Conservation (phyloP, 495 filamentous ascomycete species). For the Jackrogersella multiformis region DNA sequence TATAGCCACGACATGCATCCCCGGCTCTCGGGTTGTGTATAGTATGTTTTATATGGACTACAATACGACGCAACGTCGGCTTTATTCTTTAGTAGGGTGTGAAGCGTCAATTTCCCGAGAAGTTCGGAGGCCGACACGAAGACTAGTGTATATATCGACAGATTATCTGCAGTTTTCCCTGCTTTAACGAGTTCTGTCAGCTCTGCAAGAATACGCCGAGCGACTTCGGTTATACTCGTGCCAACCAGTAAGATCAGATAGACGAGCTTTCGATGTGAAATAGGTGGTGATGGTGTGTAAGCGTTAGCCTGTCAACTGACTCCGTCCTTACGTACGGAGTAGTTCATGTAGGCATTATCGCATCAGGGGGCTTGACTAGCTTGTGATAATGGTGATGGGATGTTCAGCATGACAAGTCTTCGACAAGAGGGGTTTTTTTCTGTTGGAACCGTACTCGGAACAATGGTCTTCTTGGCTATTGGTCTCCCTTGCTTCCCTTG, state of each 20-base stretch:
- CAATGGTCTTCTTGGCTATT: constrained; percentile 18
- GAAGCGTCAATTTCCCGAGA: constrained; percentile 30
- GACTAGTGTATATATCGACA: constrained; percentile 28
- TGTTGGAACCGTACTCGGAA: constrained; percentile 24
- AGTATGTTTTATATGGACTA: constrained; percentile 18
- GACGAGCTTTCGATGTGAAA: neutral
- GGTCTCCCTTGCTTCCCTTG: constrained; percentile 32
- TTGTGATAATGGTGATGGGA: constrained; percentile 27
- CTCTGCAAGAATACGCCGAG: constrained; percentile 28
- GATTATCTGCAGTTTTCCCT: constrained; percentile 36
- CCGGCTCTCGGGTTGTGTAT: constrained; percentile 9
- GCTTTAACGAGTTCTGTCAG: constrained; percentile 20
- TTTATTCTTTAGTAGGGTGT: constrained; percentile 24
- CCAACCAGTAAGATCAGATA: constrained; percentile 20
- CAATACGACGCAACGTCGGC: constrained; percentile 22
- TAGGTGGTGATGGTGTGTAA: constrained; percentile 20
- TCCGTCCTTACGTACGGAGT: constrained; percentile 37
- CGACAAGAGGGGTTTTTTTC: constrained; percentile 16
- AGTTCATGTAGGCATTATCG: constrained; percentile 20
- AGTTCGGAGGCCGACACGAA: constrained; percentile 33
- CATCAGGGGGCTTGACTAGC: constrained; percentile 4
- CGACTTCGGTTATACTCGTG: constrained; percentile 32
- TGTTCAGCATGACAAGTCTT: constrained; percentile 9
- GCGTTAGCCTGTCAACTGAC: constrained; percentile 39
- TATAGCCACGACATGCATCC: constrained; percentile 41